Evolutionary conservation across 2,329 filamentous ascomycete species (phyloP).

Genomic region (Grosmannia serpens): DNA sequence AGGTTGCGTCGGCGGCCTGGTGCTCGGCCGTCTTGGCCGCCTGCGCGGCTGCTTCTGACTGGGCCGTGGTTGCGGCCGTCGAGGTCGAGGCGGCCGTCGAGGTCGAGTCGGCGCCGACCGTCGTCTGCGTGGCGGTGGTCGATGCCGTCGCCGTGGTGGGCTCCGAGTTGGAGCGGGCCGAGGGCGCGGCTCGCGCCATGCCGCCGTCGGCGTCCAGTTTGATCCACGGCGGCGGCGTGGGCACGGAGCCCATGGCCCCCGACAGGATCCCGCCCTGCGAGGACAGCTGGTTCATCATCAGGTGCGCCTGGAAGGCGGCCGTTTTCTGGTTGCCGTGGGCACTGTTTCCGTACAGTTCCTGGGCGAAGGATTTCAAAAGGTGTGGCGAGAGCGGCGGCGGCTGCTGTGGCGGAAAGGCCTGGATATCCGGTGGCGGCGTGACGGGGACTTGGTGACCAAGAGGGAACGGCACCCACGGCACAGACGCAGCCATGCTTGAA

Average conservation of each 20-base stretch:
- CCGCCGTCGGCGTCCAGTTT: not conserved
- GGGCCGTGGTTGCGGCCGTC: not conserved
- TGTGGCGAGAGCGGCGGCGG: constrained; percentile 10
- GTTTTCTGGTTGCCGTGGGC: constrained; percentile 2
- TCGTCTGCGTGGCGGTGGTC: not conserved
- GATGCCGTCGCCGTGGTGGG: not conserved
- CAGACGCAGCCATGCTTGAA: constrained; percentile 15
- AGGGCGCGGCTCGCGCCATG: not conserved
- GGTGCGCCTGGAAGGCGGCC: constrained; percentile 4
- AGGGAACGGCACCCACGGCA: constrained; percentile 17
- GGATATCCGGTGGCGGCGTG: constrained; percentile 27
- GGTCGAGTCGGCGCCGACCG: not conserved
- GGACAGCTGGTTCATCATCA: constrained; percentile 6
- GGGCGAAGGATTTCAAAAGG: constrained; percentile 14
- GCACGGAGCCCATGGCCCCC: not conserved
- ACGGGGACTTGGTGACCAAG: constrained; percentile 24
- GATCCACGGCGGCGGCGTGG: not conserved
- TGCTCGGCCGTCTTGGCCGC: not conserved
- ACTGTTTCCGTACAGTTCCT: constrained; percentile 11
- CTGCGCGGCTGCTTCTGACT: not conserved
- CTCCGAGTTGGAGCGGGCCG: not conserved
- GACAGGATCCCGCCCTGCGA: not conserved
- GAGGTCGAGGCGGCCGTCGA: not conserved
- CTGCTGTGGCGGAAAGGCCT: constrained; percentile 17
- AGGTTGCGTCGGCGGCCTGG: not conserved